Conservation (phyloP, 116 monocot species). For the Dioscorea cayenensis region DNA sequence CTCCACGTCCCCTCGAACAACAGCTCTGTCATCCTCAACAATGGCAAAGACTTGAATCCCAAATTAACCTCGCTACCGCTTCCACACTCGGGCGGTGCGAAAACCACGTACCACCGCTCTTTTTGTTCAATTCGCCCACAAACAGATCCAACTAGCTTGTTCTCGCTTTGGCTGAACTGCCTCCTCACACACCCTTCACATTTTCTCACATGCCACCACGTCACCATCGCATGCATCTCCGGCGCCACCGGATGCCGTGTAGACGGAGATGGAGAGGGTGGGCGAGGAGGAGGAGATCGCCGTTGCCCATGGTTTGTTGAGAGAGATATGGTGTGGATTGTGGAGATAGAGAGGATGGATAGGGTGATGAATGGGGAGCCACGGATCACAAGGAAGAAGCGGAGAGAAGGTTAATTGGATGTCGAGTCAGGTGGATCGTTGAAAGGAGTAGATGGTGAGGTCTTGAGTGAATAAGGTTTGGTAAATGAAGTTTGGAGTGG, state of each 20-base stretch:
- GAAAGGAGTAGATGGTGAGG: slow-evolving; percentile 76
- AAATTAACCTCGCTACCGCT: slow-evolving; percentile 71
- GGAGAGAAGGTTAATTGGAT: slow-evolving; percentile 46
- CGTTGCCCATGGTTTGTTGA: slow-evolving; percentile 79
- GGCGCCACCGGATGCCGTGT: slow-evolving; percentile 61
- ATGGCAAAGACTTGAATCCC: slow-evolving; percentile 89
- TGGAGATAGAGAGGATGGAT: slow-evolving; percentile 37
- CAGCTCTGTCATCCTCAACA: slow-evolving; percentile 73
- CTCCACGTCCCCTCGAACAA: slow-evolving; percentile 48
- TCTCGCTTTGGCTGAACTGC: slow-evolving; percentile 73
- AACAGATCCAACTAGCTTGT: slow-evolving; percentile 85
- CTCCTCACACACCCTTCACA: slow-evolving; percentile 78
- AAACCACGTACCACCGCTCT: slow-evolving; percentile 95
- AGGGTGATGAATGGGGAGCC: slow-evolving; percentile 66
- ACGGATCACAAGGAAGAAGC: slow-evolving; percentile 62
- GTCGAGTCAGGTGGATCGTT: slow-evolving; percentile 69
- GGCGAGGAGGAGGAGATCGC: slow-evolving; percentile 79
- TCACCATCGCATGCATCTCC: slow-evolving; percentile 58
- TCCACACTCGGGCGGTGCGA: slow-evolving; percentile 84
- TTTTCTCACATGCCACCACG: slow-evolving; percentile 93
- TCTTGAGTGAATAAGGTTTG: slow-evolving; percentile 81
- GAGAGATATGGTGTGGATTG: slow-evolving; percentile 54
- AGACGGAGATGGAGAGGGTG: slow-evolving; percentile 71
- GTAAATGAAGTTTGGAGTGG: slow-evolving; percentile 58
- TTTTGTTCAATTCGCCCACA: slow-evolving; percentile 96